phyloP scores from a whole-genome alignment of 805 yeast genomes.

The Blastobotrys chiropterorum region DNA sequence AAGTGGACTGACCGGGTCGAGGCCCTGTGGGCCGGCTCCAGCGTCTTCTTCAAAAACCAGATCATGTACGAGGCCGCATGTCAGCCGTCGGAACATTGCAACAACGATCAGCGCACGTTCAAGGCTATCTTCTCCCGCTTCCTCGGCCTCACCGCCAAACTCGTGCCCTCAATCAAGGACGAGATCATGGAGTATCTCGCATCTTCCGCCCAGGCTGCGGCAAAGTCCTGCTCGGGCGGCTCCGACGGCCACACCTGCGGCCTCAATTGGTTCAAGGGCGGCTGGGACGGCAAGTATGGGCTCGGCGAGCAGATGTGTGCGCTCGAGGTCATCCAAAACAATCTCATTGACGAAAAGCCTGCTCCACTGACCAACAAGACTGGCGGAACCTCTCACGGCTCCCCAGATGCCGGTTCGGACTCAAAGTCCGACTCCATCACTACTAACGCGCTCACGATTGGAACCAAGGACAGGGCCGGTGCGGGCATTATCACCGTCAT shows the following conservation, averaged over 20 bases:
- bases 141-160: slow-evolving; percentile 63
- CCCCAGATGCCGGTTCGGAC: slow-evolving; percentile 68
- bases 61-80: slow-evolving; percentile 82
- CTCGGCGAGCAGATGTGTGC: slow-evolving; percentile 60
- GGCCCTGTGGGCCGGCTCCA: slow-evolving; percentile 46
- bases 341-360: slow-evolving; percentile 30
- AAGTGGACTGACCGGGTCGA: slow-evolving; percentile 61
- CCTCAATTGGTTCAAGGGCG: slow-evolving; percentile 56
- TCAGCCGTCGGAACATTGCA: slow-evolving; percentile 57
- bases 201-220: slow-evolving; percentile 64
- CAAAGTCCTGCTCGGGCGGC: slow-evolving; percentile 82
- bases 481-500: slow-evolving; percentile 84
- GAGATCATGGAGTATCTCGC: slow-evolving; percentile 39
- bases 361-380: slow-evolving; percentile 51
- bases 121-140: slow-evolving; percentile 76
- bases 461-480: slow-evolving; percentile 71
- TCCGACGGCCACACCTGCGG: slow-evolving; percentile 87
- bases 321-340: slow-evolving; percentile 50
- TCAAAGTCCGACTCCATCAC: no score
- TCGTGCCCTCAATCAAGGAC: slow-evolving; percentile 49
- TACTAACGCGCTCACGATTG: slow-evolving; percentile 37
- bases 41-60: slow-evolving; percentile 42
- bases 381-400: slow-evolving; percentile 70
- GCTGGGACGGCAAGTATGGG: slow-evolving; percentile 48
- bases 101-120: slow-evolving; percentile 88